phyloP scores from a whole-genome alignment of 2,329 filamentous ascomycete species.

The Trichoderma atroviride region DNA sequence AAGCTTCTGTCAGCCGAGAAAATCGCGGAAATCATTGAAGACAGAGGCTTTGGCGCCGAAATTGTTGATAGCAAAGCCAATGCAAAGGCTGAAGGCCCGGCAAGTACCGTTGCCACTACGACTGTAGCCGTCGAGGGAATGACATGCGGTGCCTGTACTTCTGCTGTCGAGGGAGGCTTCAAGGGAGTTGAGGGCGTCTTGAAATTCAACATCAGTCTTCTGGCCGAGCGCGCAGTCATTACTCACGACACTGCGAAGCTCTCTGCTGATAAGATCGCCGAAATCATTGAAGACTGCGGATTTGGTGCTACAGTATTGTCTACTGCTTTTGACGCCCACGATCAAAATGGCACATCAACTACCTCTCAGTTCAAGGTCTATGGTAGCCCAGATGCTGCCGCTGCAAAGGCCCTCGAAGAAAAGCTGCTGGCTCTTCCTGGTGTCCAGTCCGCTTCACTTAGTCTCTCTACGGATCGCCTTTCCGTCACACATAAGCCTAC shows the following conservation, averaged over 20 bases:
- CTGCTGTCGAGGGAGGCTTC: constrained; percentile 84
- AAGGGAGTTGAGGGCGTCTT: constrained; percentile 73
- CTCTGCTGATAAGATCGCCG: constrained; percentile 71
- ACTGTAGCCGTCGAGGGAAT: constrained; percentile 92
- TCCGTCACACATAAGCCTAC: constrained; percentile 72
- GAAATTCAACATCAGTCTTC: constrained; percentile 91
- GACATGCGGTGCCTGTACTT: constrained; percentile 97
- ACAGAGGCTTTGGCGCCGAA: constrained; percentile 78
- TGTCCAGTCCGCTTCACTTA: constrained; percentile 73
- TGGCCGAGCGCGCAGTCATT: constrained; percentile 89
- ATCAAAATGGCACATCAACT: constrained; percentile 58
- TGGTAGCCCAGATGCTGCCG: constrained; percentile 70
- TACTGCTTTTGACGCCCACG: constrained; percentile 63
- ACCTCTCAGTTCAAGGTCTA: constrained; percentile 82
- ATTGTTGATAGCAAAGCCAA: constrained; percentile 66
- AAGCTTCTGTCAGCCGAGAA: constrained; percentile 53
- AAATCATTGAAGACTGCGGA: constrained; percentile 85
- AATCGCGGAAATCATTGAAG: constrained; percentile 64
- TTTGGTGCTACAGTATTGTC: constrained; percentile 86
- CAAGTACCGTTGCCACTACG: constrained; percentile 63
- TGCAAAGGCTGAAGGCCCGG: constrained; percentile 36
- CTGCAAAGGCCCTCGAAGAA: constrained; percentile 73
- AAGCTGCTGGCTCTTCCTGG: constrained; percentile 67
- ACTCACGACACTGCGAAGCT: constrained; percentile 77
- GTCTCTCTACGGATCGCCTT: constrained; percentile 72